Evolutionary conservation across 345 rosid species (phyloP).

Genomic region (Mallotus nudiflorus): DNA sequence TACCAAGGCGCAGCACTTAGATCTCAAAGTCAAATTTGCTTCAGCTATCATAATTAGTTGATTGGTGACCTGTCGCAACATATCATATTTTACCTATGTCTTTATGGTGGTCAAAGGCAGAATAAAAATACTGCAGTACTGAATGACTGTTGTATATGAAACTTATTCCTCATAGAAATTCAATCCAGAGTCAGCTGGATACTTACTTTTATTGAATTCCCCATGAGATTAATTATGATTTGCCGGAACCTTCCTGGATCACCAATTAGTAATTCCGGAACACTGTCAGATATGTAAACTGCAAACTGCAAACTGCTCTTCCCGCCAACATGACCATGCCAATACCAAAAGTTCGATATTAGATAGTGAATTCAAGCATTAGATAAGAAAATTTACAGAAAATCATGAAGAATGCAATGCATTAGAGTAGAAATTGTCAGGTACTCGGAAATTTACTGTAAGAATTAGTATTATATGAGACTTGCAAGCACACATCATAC

Average conservation of each 20-base stretch:
- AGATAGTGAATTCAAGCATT: conserved; percentile 3
- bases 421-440: background rate
- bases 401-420: background rate
- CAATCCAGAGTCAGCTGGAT: conserved; percentile 15
- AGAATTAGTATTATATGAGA: too few species aligned
- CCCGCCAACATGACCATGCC: conserved; percentile 21
- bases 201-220: conserved; percentile 89
- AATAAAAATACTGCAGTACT: background rate
- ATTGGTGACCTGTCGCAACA: too few species aligned
- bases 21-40: too few species aligned
- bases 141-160: background rate
- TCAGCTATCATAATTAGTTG: too few species aligned
- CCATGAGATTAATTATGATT: conserved; percentile 92
- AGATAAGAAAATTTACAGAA: background rate
- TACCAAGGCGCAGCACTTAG: too few species aligned
- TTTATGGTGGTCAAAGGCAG: too few species aligned
- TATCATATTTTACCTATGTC: too few species aligned
- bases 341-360: conserved; percentile 20
- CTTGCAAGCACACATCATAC: too few species aligned
- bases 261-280: conserved; percentile 82
- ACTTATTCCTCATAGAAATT: background rate
- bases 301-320: conserved; percentile 84
- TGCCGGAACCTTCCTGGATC: conserved; percentile 95
- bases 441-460: background rate
- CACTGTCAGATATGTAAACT: conserved; percentile 75